Evolutionary conservation across 306 rosid genomes (phyloP), one percentile per base, ranked within the genome.

Genomic region (Ormosia semicastrata): DNA sequence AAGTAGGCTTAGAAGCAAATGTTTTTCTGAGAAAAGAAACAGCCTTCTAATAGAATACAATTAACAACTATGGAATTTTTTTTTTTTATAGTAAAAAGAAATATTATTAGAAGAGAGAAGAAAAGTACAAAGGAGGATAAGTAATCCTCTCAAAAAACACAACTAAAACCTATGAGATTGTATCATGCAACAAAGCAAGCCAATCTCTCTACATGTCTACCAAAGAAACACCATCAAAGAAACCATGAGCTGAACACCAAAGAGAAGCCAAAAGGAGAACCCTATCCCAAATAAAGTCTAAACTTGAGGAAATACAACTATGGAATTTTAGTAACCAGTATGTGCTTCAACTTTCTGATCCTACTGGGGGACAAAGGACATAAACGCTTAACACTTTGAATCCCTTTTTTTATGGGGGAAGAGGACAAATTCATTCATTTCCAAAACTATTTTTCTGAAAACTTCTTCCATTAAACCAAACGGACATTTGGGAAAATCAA

Each of bases 1-100:
- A 58, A 29, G 43, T 18, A 76, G 41, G 63, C 58, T 76, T 33
- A 65, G 24, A 77, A 65, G 73, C 66, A 81, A 63, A 13, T 30
- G 18, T 4, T 10, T 10, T 47, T 52, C 57, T 11, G 10, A 74
- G 29, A 79, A 52, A 65, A 65, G 34, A 74, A 64, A 32, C 44
- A 54, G 15, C 24, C 24, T 53, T 57, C 59, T 1, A 33, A 66
- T 39, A 63, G 15, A 50, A 62, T 68, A 74, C 52, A 66, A 15
- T 12, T 32, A 71, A 14, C 13, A 53, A 64, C 14, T n/a, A 57
- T 49, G 9, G 62, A 71, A 43, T 13, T 65, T 54, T 54, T n/a
- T n/a, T n/a, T n/a, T n/a, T n/a, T n/a, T n/a, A n/a, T n/a, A n/a
- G n/a, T n/a, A n/a, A n/a, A n/a, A n/a, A n/a, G n/a, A n/a, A n/a